These are phyloP conservation scores for Coelastrella sp. DNA, from an alignment of 139 green algal genomes.

Conservation along the genomic window DNA sequence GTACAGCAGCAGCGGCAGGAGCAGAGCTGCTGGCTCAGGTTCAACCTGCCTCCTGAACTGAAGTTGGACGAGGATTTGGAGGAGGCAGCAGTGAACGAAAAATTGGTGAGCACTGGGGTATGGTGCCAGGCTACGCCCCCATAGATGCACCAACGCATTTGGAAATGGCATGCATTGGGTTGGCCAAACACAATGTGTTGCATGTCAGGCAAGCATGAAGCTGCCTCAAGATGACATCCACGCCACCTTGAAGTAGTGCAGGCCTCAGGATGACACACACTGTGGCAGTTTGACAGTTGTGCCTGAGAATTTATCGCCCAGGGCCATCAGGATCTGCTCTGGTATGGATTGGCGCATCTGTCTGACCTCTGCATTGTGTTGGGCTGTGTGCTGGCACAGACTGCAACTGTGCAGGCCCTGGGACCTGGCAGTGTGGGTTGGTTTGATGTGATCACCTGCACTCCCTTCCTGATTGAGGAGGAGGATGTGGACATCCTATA, in stretches of 20 bases:
- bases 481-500: conserved; percentile 16
- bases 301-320: too few relatives aligned
- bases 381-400: neutral
- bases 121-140: too few relatives aligned
- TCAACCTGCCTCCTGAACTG: conserved; percentile 25
- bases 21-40: conserved; percentile 44
- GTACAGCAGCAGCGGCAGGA: conserved; percentile 42
- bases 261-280: too few relatives aligned
- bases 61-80: neutral
- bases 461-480: conserved; percentile 1
- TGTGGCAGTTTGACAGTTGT: too few relatives aligned
- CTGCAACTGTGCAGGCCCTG: conserved; percentile 11
- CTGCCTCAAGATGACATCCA: too few relatives aligned
- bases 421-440: conserved; percentile 4
- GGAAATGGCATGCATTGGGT: too few relatives aligned
- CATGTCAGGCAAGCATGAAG: too few relatives aligned
- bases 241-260: too few relatives aligned
- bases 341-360: too few relatives aligned
- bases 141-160: too few relatives aligned
- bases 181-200: too few relatives aligned
- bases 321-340: neutral
- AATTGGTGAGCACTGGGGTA: neutral
- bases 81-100: neutral
- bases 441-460: conserved; percentile 9
- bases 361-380: too few relatives aligned